A percentile compares a stretch with the other conserved stretches of the same genome.
Conservation (phyloP, 257 asterid species). For the Solanum sparsipilum region DNA sequence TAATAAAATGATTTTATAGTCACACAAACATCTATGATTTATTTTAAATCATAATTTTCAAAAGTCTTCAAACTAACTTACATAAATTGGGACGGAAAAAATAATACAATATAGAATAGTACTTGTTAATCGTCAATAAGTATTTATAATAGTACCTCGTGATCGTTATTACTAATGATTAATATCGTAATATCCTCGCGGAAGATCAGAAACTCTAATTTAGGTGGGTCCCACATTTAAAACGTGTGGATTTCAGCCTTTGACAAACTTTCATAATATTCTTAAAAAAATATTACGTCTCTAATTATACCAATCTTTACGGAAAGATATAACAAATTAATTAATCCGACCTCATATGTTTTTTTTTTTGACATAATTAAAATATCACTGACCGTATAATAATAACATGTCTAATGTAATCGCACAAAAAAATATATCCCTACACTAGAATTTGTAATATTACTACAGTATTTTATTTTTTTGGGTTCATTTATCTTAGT, state of each 20-base stretch:
- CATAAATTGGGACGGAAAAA: too few relatives aligned
- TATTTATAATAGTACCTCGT: neutral
- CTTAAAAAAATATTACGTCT: neutral
- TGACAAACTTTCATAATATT: neutral
- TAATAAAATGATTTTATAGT: too few relatives aligned
- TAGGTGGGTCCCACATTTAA: neutral
- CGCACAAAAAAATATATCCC: too few relatives aligned
- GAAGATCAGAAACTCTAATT: neutral
- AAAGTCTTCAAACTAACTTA: neutral
- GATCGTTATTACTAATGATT: neutral
- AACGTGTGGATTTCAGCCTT: neutral
- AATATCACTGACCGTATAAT: rapidly evolving
- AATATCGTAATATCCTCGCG: neutral
- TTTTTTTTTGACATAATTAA: too few relatives aligned
- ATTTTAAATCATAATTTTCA: too few relatives aligned
- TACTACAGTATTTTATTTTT: neutral
- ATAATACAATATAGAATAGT: neutral
- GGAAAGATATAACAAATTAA: neutral
- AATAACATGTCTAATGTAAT: too few relatives aligned
- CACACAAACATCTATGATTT: too few relatives aligned
- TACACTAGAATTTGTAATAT: too few relatives aligned
- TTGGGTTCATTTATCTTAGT: neutral
- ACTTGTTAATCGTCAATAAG: neutral
- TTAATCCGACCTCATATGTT: too few relatives aligned
- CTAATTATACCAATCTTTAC: too few relatives aligned